Evolutionary conservation across 495 filamentous ascomycete species (phyloP).

Genomic region (Penicillium chermesinum): DNA sequence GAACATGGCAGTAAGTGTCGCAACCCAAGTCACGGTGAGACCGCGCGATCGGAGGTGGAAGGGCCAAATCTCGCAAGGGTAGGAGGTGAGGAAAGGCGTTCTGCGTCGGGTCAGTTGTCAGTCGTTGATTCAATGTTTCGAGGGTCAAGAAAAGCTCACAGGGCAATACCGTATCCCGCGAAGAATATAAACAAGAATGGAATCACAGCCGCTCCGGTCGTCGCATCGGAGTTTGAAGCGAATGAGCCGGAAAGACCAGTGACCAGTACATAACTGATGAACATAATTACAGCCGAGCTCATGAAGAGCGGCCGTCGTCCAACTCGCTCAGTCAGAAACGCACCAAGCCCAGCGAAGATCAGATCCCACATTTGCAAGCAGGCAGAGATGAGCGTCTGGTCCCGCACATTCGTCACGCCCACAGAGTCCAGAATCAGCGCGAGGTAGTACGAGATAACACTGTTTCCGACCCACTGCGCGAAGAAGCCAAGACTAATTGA

Average conservation of each 20-base stretch:
- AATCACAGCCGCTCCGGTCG: slow-evolving; percentile 49
- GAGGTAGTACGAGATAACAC: slow-evolving; percentile 60
- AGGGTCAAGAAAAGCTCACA: slow-evolving; percentile 25
- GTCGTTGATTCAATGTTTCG: neutral
- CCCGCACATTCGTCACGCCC: slow-evolving; percentile 43
- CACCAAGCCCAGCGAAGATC: slow-evolving; percentile 48
- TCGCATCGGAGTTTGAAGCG: slow-evolving; percentile 23
- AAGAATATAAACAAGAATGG: slow-evolving; percentile 58
- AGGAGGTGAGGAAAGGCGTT: slow-evolving; percentile 58
- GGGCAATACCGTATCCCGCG: slow-evolving; percentile 52
- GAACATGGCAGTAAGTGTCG: slow-evolving; percentile 49
- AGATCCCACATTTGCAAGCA: slow-evolving; percentile 34
- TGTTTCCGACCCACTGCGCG: slow-evolving; percentile 56
- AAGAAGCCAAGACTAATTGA: slow-evolving; percentile 61
- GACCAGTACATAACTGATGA: slow-evolving; percentile 49
- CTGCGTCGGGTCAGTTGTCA: slow-evolving; percentile 1
- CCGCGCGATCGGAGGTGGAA: slow-evolving; percentile 63
- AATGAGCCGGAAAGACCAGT: slow-evolving; percentile 52
- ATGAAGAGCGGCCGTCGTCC: slow-evolving; percentile 56
- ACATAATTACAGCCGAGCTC: slow-evolving; percentile 47
- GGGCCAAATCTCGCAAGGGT: slow-evolving; percentile 59
- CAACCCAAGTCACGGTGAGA: slow-evolving; percentile 57
- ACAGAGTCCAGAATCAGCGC: slow-evolving; percentile 48
- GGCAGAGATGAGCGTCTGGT: slow-evolving; percentile 36
- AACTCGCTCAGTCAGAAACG: slow-evolving; percentile 49